Evolutionary conservation across 805 yeast species (phyloP).

Genomic region (Candida succiphila): DNA sequence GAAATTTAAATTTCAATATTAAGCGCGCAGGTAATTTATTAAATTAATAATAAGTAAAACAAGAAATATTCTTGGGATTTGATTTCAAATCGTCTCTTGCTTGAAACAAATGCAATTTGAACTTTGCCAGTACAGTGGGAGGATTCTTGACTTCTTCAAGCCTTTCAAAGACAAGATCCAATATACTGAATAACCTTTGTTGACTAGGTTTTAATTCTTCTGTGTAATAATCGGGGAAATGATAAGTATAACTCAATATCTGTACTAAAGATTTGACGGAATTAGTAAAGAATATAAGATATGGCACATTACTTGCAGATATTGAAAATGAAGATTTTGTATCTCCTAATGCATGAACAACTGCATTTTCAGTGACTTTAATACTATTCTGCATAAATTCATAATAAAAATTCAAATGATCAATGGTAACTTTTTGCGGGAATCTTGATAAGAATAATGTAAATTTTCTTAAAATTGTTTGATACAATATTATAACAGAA

Average conservation of each 20-base stretch:
- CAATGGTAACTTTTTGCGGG: slow-evolving; percentile 6
- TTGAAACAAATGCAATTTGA: no score
- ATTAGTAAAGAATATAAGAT: slow-evolving; percentile 16
- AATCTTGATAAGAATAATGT: slow-evolving; percentile 11
- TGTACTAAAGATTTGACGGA: slow-evolving; percentile 18
- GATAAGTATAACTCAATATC: slow-evolving; percentile 12
- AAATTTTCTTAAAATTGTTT: slow-evolving; percentile 17
- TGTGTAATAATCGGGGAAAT: slow-evolving; percentile 1
- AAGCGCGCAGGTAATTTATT: no score
- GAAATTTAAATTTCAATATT: no score
- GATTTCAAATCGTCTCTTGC: no score
- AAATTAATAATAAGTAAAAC: no score
- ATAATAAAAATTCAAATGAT: slow-evolving; percentile 13
- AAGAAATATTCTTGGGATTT: no score
- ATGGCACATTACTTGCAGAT: slow-evolving; percentile 5
- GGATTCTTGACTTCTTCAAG: no score
- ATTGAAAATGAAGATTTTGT: not conserved
- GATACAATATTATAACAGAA: slow-evolving; percentile 17
- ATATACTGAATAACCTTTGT: not conserved
- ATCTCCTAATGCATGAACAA: no score
- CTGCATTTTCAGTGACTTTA: slow-evolving; percentile 9
- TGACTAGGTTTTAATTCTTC: not conserved
- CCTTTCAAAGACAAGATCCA: not conserved
- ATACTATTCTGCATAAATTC: slow-evolving; percentile 12
- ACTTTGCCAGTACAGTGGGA: no score